Evolutionary conservation across 371 early-diverging fungal genomes (phyloP), one percentile per base, ranked within the genome.

Genomic region (Mucor velutinosus): DNA sequence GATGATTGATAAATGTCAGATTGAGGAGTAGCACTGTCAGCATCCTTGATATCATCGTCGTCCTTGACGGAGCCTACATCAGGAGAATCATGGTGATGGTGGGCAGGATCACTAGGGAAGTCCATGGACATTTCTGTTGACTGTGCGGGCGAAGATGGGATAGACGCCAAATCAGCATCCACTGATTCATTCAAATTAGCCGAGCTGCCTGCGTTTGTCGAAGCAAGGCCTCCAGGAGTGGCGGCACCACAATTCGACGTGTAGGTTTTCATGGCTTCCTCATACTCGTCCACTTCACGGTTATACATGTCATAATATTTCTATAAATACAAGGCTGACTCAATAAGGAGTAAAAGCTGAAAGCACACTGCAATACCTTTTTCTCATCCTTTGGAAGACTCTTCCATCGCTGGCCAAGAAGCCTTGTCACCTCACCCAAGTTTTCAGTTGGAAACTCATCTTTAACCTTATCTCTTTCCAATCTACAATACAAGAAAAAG

Each of bases 401-500:
- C 63, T 82, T 82, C 88, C 88, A 87, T 67, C 78, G 79, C 41
- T 72, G 73, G 30, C 82, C 81, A 23, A 87, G 65, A 15, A 86
- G 71, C 51, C 75, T 79, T 17, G 86, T 86, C 17, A 86, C 77
- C 53, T 84, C 85, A 51, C 81, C 76, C 39, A 85, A 66, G 56
- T 73, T 80, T 64, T 81, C 82, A 61, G 82, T 76, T 32, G 85
- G 86, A 59, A 84, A 74, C 45, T 87, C 79, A 64, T 84, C 84
- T 68, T 84, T 88, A 21, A 89, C 74, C 65, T 86, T 82, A 43
- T 84, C 85, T 21, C 89, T 80, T 64, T 84, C 77, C 29, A 84
- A 25, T 27, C 88, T 81, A 70, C 87, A 89, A 61, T 77, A 90
- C 12, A 87, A 63, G 58, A 89, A 87, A 68, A 88, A 90, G 11